These are phyloP conservation scores for Comarum palustre DNA, from an alignment of 306 rosid species.

Conservation along the genomic window DNA sequence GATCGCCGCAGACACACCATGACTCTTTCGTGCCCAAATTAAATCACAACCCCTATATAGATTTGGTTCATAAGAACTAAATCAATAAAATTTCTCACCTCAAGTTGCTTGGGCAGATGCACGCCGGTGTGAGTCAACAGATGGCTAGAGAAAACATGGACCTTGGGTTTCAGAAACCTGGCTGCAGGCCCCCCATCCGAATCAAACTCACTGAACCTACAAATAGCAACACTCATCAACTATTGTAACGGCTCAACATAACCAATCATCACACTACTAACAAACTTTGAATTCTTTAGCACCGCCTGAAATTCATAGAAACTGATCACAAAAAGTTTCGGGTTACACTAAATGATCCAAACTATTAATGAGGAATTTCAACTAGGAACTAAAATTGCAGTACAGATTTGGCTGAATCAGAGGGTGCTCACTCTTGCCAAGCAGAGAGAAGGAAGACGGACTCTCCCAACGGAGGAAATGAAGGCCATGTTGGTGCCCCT, in stretches of 20 bases:
- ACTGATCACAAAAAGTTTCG: background rate
- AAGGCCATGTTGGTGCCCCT: slow-evolving; percentile 52
- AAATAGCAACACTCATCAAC: slow-evolving; percentile 15
- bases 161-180: slow-evolving; percentile 45
- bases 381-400: background rate
- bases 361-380: background rate
- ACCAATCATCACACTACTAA: slow-evolving; percentile 1
- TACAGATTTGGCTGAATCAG: background rate
- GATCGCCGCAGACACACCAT: slow-evolving; percentile 40
- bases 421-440: slow-evolving; percentile 54
- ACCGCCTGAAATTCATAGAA: background rate
- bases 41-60: background rate
- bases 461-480: slow-evolving; percentile 52
- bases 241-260: background rate
- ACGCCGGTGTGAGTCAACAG: slow-evolving; percentile 42
- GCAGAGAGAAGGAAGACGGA: slow-evolving; percentile 62
- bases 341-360: slow-evolving; percentile 7
- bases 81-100: slow-evolving; percentile 32
- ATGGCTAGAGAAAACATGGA: slow-evolving; percentile 37
- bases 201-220: slow-evolving; percentile 56
- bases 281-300: background rate
- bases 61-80: background rate
- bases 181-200: slow-evolving; percentile 60
- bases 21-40: background rate
- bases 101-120: slow-evolving; percentile 40